These are phyloP conservation scores for Anastatica hierochuntica DNA, from an alignment of 345 rosid genomes.

Conservation along the genomic window DNA sequence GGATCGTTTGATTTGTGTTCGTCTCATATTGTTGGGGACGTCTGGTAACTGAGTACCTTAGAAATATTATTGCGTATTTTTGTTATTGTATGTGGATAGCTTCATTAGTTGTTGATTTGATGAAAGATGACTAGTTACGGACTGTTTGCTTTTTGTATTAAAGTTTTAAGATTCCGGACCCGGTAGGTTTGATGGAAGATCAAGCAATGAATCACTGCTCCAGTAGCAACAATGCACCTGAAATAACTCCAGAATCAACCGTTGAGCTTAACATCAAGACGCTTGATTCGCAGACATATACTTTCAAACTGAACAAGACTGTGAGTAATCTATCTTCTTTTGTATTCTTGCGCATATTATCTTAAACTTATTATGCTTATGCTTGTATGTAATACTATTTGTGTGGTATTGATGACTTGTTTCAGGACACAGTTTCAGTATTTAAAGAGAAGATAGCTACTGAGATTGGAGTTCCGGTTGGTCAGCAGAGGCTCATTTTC, in stretches of 20 bases:
- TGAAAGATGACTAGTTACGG: background rate
- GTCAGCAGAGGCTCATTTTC: slow-evolving; percentile 86
- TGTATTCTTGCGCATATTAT: too few species aligned
- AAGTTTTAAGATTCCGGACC: slow-evolving; percentile 6
- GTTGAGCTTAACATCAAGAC: slow-evolving; percentile 83
- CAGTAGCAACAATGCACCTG: slow-evolving; percentile 35
- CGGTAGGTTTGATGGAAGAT: slow-evolving; percentile 48
- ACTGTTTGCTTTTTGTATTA: background rate
- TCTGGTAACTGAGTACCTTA: background rate
- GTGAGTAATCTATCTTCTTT: slow-evolving; percentile 35
- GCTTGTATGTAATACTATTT: background rate
- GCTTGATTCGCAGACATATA: slow-evolving; percentile 59
- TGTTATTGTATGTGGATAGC: too few species aligned
- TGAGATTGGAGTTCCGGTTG: slow-evolving; percentile 64
- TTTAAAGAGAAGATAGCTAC: slow-evolving; percentile 86
- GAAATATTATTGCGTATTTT: too few species aligned
- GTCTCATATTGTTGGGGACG: background rate
- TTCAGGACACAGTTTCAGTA: slow-evolving; percentile 57
- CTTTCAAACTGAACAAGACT: slow-evolving; percentile 58
- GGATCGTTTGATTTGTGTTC: background rate
- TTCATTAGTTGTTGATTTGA: background rate
- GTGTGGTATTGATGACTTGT: slow-evolving; percentile 15
- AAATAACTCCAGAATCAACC: slow-evolving; percentile 41
- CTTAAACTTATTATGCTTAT: background rate
- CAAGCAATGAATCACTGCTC: slow-evolving; percentile 41